phyloP scores from a whole-genome alignment of 2,329 filamentous ascomycete species.

The Pseudohalonectria lignicola region DNA sequence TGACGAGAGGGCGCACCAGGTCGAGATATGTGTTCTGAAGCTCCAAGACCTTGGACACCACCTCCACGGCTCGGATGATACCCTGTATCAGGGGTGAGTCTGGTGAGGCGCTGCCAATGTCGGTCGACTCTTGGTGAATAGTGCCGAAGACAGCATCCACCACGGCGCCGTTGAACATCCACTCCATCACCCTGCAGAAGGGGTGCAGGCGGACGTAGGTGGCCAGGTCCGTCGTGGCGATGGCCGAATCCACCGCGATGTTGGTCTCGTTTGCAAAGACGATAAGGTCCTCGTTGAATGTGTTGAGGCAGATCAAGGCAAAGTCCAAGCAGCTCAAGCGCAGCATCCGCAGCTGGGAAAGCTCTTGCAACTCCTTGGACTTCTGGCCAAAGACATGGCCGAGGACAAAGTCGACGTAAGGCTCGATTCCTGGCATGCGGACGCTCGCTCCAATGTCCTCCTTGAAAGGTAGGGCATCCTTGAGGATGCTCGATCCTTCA shows the following conservation, averaged over 20 bases:
- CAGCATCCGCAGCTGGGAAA: slow-evolving; percentile 60
- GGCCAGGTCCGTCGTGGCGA: slow-evolving; percentile 62
- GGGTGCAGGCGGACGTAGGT: slow-evolving; percentile 82
- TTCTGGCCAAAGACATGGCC: slow-evolving; percentile 65
- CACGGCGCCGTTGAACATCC: slow-evolving; percentile 91
- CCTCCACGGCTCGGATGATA: slow-evolving; percentile 68
- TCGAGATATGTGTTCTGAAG: slow-evolving; percentile 87
- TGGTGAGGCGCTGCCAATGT: slow-evolving; percentile 60
- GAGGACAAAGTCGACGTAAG: slow-evolving; percentile 85
- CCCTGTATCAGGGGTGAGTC: slow-evolving; percentile 76
- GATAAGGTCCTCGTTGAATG: slow-evolving; percentile 91
- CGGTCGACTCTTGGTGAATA: slow-evolving; percentile 63
- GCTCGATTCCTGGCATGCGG: slow-evolving; percentile 73
- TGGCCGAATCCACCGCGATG: slow-evolving; percentile 63
- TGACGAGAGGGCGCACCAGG: slow-evolving; percentile 71
- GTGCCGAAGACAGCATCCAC: slow-evolving; percentile 67
- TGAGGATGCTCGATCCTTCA: slow-evolving; percentile 46
- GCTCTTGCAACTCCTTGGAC: slow-evolving; percentile 52
- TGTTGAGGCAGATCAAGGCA: slow-evolving; percentile 64
- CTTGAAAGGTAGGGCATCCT: slow-evolving; percentile 74
- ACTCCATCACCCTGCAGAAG: slow-evolving; percentile 92
- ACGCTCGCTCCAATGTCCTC: slow-evolving; percentile 70
- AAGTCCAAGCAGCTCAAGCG: slow-evolving; percentile 78
- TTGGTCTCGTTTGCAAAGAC: slow-evolving; percentile 72
- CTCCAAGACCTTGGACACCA: slow-evolving; percentile 73